Conservation (phyloP, 2,329 filamentous ascomycete genomes). For the Chrysosporium queenslandicum region DNA sequence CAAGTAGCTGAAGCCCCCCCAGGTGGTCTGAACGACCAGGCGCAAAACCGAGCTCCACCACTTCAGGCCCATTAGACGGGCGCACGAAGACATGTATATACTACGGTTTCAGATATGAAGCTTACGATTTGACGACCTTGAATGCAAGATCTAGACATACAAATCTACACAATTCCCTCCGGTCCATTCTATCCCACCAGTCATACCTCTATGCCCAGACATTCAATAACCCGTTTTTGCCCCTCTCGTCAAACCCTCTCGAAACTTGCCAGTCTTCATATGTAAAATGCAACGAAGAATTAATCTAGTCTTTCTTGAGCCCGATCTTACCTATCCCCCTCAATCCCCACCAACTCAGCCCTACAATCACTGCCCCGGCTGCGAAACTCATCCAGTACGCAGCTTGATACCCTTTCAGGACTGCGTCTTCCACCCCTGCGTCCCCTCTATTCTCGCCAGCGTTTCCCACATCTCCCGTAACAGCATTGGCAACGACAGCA, state of each 20-base stretch:
- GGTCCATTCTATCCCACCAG: no score
- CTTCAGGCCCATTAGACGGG: slow-evolving; percentile 10
- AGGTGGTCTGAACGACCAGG: slow-evolving; percentile 3
- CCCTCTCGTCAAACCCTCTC: no score
- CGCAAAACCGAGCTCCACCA: not conserved
- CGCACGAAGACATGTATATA: not conserved
- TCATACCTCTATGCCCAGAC: no score
- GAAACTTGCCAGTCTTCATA: no score
- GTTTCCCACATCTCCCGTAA: not conserved
- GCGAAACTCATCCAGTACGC: slow-evolving; percentile 17
- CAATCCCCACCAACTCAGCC: slow-evolving; percentile 16
- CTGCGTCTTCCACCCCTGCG: slow-evolving; percentile 18
- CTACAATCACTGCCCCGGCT: slow-evolving; percentile 12
- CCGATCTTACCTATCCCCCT: slow-evolving; percentile 40
- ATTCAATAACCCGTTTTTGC: no score
- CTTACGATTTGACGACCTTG: not conserved
- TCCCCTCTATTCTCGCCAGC: not conserved
- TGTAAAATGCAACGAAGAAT: no score
- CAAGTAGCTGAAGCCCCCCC: slow-evolving; percentile 15
- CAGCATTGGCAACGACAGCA: slow-evolving; percentile 35
- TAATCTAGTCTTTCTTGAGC: slow-evolving; percentile 29
- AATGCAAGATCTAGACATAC: not conserved
- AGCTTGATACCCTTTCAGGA: slow-evolving; percentile 15
- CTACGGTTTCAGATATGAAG: not conserved
- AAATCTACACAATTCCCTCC: not conserved